Evolutionary conservation across 2,329 filamentous ascomycete species (phyloP).

Genomic region (Microdochium nivale): DNA sequence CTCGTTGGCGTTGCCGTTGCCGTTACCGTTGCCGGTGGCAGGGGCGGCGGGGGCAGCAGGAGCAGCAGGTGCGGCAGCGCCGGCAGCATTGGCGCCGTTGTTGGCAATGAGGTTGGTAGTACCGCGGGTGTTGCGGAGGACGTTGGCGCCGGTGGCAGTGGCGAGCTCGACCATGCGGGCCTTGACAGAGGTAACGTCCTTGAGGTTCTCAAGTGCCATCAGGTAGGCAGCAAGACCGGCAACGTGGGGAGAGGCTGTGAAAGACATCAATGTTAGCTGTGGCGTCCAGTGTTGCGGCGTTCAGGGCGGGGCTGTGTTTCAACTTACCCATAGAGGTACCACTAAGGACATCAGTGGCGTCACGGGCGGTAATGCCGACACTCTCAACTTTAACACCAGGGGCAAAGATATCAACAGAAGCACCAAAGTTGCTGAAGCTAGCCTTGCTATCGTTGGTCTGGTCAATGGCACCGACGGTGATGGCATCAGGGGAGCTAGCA

Average conservation of each 20-base stretch:
- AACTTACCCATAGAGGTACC: slow-evolving; percentile 47
- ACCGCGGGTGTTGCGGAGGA: slow-evolving; percentile 28
- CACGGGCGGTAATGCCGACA: slow-evolving; percentile 41
- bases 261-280: slow-evolving; percentile 20
- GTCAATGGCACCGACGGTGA: slow-evolving; percentile 53
- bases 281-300: background rate
- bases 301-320: no score
- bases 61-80: background rate
- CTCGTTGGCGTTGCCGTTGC: background rate
- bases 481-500: slow-evolving; percentile 44
- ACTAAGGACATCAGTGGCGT: slow-evolving; percentile 33
- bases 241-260: slow-evolving; percentile 53
- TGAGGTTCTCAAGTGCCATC: slow-evolving; percentile 45
- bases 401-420: slow-evolving; percentile 43
- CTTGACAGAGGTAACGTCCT: slow-evolving; percentile 32
- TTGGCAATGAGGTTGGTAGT: slow-evolving; percentile 49
- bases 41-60: background rate
- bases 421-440: slow-evolving; percentile 51
- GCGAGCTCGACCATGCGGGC: slow-evolving; percentile 45
- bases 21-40: background rate
- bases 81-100: slow-evolving; percentile 30
- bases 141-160: slow-evolving; percentile 31
- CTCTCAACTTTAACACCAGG: slow-evolving; percentile 46
- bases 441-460: slow-evolving; percentile 38
- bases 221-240: slow-evolving; percentile 61